A percentile compares a stretch with the other conserved stretches of the same genome.
phyloP scores from a whole-genome alignment of 2,329 filamentous ascomycete species.

The Penicillium occitanis region DNA sequence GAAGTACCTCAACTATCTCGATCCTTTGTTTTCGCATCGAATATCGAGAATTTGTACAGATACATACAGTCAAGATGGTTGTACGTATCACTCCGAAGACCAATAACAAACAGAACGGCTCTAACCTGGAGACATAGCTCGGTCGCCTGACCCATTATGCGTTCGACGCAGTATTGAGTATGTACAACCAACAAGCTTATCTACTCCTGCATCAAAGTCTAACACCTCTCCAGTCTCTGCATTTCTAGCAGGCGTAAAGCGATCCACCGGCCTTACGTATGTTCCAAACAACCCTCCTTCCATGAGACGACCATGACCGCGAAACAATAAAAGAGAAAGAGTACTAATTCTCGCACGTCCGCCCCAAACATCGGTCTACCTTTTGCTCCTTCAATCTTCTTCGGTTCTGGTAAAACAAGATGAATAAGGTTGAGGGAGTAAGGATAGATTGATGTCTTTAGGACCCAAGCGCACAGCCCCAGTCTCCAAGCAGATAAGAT shows the following conservation, averaged over 20 bases:
- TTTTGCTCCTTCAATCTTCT: constrained; percentile 20
- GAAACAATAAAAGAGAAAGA: neutral
- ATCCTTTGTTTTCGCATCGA: neutral
- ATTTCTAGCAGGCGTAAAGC: constrained; percentile 94
- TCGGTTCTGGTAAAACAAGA: no score
- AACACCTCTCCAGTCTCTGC: constrained; percentile 68
- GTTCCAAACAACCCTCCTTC: constrained; percentile 45
- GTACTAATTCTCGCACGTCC: constrained; percentile 22
- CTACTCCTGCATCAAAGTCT: neutral
- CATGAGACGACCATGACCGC: neutral
- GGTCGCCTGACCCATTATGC: constrained; percentile 92
- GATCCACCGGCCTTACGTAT: constrained; percentile 95
- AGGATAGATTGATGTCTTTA: constrained; percentile 19
- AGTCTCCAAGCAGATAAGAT: constrained; percentile 88
- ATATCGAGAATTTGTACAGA: neutral
- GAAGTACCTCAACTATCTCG: neutral
- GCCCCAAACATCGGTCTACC: constrained; percentile 26
- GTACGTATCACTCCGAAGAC: constrained; percentile 38
- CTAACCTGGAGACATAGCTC: constrained; percentile 65
- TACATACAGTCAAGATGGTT: constrained; percentile 39
- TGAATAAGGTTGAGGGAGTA: constrained; percentile 1
- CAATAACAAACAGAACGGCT: no score
- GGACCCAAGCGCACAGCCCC: constrained; percentile 41
- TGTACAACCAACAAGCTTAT: constrained; percentile 31
- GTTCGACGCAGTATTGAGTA: constrained; percentile 91